Evolutionary conservation across 2,329 filamentous ascomycete species (phyloP), one percentile per base, ranked within the genome.

Genomic region (Colletotrichum limetticola): DNA sequence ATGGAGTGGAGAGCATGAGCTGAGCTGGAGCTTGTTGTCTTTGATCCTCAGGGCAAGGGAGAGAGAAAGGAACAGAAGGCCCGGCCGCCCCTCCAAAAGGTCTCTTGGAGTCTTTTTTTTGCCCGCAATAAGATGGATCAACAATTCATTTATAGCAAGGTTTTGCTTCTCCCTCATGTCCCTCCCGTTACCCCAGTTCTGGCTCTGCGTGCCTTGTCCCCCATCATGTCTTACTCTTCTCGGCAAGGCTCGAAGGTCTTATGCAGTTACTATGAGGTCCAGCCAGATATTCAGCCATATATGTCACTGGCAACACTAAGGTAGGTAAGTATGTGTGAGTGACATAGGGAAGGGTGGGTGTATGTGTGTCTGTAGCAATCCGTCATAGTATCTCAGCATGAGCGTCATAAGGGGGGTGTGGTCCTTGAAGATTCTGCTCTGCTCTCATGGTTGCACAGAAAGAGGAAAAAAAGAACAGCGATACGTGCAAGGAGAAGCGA

Each of bases 141-240:
- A 52, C 53, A 66, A 66, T 69, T 70, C 46, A 70, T 72, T 72
- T 70, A 72, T 72, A 72, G 60, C 19, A 30, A 28, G 26, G 8
- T 42, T 72, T 70, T 14, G 37, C 66, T 72, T 72, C 55, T 70
- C 66, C 55, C 66, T 65, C 60, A 24, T 42, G 66, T 72, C 60
- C 60, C 66, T 65, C 60, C 30, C 55, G 66, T 72, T 72, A 70
- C 70, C 70, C 70, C 66, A 72, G 66, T 56, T 60, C 70, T 65
- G 66, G 46, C 70, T 72, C 60, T 66, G 55, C 70, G 37, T 72
- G 55, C 60, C 70, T 65, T 37, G 37, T 30, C 55, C 57, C 57
- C 46, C 66, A 26, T 37, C 16, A 22, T 72, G 70, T 72, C 70
- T 72, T 60, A 72, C 60, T 52, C 28, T 28, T 19, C 35, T 70